Conservation (phyloP, 2,329 filamentous ascomycete genomes). For the Fusarium mangiferae region DNA sequence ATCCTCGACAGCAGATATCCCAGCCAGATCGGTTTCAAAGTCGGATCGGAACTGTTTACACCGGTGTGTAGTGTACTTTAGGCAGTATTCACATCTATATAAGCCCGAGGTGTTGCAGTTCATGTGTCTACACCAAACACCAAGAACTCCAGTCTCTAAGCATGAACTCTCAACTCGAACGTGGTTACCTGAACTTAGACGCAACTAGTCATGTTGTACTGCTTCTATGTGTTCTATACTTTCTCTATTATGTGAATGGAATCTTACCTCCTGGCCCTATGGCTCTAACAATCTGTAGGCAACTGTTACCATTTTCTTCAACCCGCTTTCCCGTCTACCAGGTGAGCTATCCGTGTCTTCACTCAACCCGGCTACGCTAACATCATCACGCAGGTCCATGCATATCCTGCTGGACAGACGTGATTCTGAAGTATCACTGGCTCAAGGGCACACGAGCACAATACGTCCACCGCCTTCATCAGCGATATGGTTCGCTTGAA, state of each 20-base stretch:
- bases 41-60: background rate
- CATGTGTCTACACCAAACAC: background rate
- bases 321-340: background rate
- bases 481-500: background rate
- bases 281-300: fast-evolving
- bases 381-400: background rate
- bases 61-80: fast-evolving
- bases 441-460: background rate
- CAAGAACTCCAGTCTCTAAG: background rate
- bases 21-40: fast-evolving
- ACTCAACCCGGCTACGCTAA: fast-evolving
- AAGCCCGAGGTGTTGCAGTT: fast-evolving
- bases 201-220: background rate
- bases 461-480: background rate
- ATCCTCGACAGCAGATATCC: background rate
- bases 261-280: fast-evolving
- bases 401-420: background rate
- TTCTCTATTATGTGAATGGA: fast-evolving
- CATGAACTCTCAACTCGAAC: background rate
- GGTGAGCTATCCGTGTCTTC: fast-evolving
- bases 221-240: background rate
- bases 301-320: background rate
- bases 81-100: background rate
- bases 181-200: background rate
- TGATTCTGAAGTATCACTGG: background rate